phyloP scores from a whole-genome alignment of 805 yeast species.

The Starmerella etchellsii region DNA sequence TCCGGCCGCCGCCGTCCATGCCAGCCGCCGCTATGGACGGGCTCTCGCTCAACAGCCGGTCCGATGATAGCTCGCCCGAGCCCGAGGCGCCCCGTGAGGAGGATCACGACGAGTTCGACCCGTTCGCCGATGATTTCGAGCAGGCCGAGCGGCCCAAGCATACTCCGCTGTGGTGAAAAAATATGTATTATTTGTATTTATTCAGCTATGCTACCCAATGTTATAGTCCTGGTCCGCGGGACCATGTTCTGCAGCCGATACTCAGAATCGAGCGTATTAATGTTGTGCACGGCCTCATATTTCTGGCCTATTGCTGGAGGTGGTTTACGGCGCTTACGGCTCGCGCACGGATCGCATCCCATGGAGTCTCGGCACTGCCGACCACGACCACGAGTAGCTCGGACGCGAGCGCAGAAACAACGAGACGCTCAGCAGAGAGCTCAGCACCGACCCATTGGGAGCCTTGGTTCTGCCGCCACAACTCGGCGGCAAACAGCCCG shows the following conservation, averaged over 20 bases:
- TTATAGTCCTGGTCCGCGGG: no score
- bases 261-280: no score
- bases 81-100: slow-evolving; percentile 10
- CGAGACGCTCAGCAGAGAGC: slow-evolving; percentile 10
- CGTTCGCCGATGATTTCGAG: slow-evolving; percentile 42
- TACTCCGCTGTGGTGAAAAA: slow-evolving; percentile 20
- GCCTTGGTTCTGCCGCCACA: slow-evolving; percentile 15
- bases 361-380: slow-evolving; percentile 1
- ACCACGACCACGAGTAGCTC: slow-evolving; percentile 11
- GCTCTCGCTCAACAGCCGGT: slow-evolving; percentile 19
- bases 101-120: slow-evolving; percentile 29
- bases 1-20: slow-evolving; percentile 17
- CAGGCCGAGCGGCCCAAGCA: slow-evolving; percentile 20
- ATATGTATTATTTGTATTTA: no score
- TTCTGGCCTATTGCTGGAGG: no score
- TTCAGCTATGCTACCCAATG: no score
- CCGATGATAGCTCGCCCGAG: slow-evolving; percentile 8
- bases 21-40: slow-evolving; percentile 21
- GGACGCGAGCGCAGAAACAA: not conserved
- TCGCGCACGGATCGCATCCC: no score
- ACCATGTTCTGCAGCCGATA: no score
- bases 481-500: slow-evolving; percentile 24
- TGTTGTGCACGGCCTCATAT: no score
- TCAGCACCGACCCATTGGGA: slow-evolving; percentile 15
- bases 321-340: no score